Conservation (phyloP, 2,329 filamentous ascomycete genomes). For the Penicillium sp. region DNA sequence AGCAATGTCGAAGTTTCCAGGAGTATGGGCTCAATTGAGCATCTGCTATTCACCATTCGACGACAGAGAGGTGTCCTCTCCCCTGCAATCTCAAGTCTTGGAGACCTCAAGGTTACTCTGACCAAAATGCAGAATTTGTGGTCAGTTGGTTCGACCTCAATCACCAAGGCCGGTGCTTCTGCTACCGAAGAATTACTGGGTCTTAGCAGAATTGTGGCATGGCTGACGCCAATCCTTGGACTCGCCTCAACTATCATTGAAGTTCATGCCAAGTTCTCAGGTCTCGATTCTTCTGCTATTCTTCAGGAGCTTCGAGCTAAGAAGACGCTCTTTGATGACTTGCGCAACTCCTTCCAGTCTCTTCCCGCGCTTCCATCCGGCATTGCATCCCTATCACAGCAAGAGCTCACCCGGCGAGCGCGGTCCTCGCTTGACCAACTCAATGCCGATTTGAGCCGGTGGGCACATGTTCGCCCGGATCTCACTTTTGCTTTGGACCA, state of each 20-base stretch:
- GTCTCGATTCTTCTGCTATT: conserved; percentile 45
- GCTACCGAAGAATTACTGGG: conserved; percentile 18
- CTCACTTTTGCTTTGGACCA: conserved; percentile 63
- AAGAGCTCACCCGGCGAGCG: conserved; percentile 27
- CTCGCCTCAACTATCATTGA: conserved; percentile 59
- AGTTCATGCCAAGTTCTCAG: conserved; percentile 63
- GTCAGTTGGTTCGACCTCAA: conserved; percentile 23
- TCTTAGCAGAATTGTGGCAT: conserved; percentile 41
- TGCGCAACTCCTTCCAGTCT: conserved; percentile 41
- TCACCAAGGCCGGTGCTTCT: conserved; percentile 20
- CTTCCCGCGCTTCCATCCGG: conserved; percentile 50
- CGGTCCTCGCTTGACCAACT: conserved; percentile 27
- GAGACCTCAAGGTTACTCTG: conserved; percentile 28
- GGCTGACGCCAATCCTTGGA: conserved; percentile 65
- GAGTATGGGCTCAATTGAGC: conserved; percentile 81
- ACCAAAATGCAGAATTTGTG: conserved; percentile 33
- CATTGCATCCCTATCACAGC: conserved; percentile 39
- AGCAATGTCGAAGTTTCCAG: conserved; percentile 72
- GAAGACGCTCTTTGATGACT: conserved; percentile 46
- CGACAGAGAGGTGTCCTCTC: conserved; percentile 38
- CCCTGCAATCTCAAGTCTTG: conserved; percentile 29
- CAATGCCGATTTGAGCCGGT: conserved; percentile 41
- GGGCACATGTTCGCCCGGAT: conserved; percentile 50
- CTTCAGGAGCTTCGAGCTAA: conserved; percentile 48
- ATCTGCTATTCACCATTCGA: conserved; percentile 58